Evolutionary conservation across 345 rosid genomes (phyloP).

Genomic region (Lenwebbia sp.): DNA sequence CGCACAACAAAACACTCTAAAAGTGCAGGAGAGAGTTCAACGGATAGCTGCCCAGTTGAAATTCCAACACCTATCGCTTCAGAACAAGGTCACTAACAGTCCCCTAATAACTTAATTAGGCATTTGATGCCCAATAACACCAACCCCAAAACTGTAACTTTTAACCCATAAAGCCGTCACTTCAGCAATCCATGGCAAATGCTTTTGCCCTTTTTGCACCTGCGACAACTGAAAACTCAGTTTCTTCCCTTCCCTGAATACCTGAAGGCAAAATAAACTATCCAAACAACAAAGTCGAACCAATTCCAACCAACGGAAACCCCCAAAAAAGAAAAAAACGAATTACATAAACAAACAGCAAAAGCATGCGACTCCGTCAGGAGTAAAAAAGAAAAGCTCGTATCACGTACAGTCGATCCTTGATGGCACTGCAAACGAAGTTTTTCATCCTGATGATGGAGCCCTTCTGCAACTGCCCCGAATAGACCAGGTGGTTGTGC

Average conservation of each 20-base stretch:
- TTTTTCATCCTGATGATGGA: slow-evolving; percentile 44
- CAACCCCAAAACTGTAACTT: background rate
- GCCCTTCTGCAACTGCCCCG: slow-evolving; percentile 45
- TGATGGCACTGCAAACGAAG: slow-evolving; percentile 51
- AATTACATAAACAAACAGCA: background rate
- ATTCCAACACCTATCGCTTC: background rate
- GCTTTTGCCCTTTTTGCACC: background rate
- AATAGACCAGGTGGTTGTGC: slow-evolving; percentile 36
- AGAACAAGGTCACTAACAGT: background rate
- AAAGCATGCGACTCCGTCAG: background rate
- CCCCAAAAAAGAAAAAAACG: background rate
- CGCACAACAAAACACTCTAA: background rate
- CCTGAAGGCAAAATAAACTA: background rate
- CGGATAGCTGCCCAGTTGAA: background rate
- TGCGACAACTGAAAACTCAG: background rate
- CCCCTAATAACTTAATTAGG: background rate
- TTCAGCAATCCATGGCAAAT: background rate
- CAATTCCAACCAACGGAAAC: background rate
- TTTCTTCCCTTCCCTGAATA: background rate
- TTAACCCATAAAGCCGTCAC: background rate
- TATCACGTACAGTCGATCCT: slow-evolving; percentile 41
- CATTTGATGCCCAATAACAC: background rate
- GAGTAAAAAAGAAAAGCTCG: background rate
- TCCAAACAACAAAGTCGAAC: background rate
- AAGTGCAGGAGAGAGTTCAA: background rate